phyloP scores from a whole-genome alignment of 345 rosid species.

The Lepidium aucheri region DNA sequence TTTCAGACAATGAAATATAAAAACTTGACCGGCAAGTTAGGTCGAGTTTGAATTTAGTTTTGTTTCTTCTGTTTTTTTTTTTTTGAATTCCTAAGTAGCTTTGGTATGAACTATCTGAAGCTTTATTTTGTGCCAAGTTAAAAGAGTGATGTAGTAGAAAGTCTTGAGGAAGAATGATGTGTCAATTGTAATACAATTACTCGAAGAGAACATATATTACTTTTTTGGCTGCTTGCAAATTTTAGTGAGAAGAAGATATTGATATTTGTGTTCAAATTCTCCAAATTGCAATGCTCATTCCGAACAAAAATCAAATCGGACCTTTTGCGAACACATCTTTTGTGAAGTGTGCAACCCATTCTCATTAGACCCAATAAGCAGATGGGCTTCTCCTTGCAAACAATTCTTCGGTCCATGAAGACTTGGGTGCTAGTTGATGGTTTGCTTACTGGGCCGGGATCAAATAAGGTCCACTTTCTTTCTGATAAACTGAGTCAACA shows the following conservation, averaged over 20 bases:
- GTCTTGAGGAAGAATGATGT: neutral
- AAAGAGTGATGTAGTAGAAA: slow-evolving; percentile 1
- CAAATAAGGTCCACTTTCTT: no score
- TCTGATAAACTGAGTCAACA: no score
- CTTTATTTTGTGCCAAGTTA: neutral
- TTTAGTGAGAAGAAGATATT: neutral
- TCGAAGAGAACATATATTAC: neutral
- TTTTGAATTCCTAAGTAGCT: neutral
- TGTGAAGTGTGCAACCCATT: no score
- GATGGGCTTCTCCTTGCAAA: no score
- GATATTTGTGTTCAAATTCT: no score
- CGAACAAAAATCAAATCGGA: no score
- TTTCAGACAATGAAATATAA: neutral
- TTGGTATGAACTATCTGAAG: slow-evolving; percentile 6
- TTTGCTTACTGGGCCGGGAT: no score
- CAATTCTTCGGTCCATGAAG: no score
- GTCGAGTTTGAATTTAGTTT: slow-evolving; percentile 21
- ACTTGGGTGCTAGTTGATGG: no score
- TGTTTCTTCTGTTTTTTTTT: neutral
- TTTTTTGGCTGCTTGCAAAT: neutral
- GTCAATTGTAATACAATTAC: neutral
- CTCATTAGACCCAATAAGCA: no score
- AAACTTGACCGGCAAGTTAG: slow-evolving; percentile 17
- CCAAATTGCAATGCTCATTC: no score
- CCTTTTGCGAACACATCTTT: no score